Conservation (phyloP, 2,329 filamentous ascomycete genomes). For the Chaetoscypha palmicola region DNA sequence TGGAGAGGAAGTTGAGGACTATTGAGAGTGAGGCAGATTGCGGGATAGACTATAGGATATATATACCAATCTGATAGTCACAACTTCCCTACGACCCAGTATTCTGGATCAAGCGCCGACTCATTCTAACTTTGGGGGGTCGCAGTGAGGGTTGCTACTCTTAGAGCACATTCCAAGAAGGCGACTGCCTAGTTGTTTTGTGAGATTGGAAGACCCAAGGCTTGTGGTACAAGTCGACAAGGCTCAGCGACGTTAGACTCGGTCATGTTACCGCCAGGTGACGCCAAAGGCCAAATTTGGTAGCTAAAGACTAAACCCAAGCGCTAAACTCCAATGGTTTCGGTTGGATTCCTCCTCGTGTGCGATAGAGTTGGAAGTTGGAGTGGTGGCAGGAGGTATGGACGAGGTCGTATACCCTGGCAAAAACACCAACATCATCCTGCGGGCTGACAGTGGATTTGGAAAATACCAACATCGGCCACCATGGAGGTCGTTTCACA, state of each 20-base stretch:
- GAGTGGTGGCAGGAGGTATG: background rate
- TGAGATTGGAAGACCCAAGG: too few relatives aligned
- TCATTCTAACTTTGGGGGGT: background rate
- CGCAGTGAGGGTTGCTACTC: background rate
- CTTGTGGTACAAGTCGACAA: too few relatives aligned
- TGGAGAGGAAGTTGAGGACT: background rate
- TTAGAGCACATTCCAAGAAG: background rate
- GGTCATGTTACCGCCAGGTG: too few relatives aligned
- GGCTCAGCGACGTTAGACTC: too few relatives aligned
- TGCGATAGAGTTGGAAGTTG: background rate
- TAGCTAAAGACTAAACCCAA: too few relatives aligned
- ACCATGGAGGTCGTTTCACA: background rate
- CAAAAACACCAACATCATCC: background rate
- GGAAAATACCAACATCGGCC: background rate
- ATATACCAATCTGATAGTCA: background rate
- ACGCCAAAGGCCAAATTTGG: too few relatives aligned
- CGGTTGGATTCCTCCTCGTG: background rate
- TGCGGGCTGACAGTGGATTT: background rate
- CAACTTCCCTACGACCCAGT: background rate
- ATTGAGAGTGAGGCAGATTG: background rate
- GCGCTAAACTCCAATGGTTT: too few relatives aligned
- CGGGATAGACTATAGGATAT: background rate
- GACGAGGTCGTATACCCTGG: background rate
- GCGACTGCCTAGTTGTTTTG: background rate
- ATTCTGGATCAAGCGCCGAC: background rate